These are phyloP conservation scores for Russula vinacea DNA, from an alignment of 768 basidiomycete species.

Conservation along the genomic window DNA sequence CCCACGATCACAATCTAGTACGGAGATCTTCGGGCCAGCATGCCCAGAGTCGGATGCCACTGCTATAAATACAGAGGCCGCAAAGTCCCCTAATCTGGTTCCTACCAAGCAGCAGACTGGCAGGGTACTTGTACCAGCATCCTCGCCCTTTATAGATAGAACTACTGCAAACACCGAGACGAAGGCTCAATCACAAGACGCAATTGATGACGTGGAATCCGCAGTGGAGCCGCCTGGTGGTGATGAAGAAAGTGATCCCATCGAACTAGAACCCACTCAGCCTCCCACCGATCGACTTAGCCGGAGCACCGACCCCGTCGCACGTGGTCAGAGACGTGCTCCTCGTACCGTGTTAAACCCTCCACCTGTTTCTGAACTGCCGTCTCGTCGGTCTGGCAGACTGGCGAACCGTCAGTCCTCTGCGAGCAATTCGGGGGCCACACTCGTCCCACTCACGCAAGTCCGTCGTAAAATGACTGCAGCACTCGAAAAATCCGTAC, in stretches of 20 bases:
- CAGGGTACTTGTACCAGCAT: conserved; percentile 22
- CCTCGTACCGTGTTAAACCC: not conserved
- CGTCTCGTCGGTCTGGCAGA: conserved; percentile 22
- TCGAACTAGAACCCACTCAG: conserved; percentile 21
- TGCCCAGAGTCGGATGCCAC: conserved; percentile 16
- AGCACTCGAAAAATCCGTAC: not conserved
- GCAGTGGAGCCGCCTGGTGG: conserved; percentile 3
- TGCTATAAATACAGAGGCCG: conserved; percentile 16
- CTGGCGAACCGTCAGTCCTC: conserved; percentile 16
- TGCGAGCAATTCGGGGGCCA: not conserved
- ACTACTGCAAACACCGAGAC: not conserved
- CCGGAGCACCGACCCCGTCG: not conserved
- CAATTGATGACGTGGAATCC: conserved; percentile 25
- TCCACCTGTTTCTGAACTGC: conserved; percentile 1
- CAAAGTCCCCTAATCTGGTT: not conserved
- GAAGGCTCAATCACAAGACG: conserved; percentile 9
- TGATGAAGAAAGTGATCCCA: conserved; percentile 25
- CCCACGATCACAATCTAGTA: conserved; percentile 1
- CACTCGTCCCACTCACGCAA: conserved; percentile 4
- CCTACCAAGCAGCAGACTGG: not conserved
- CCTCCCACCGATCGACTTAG: not conserved
- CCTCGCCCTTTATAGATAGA: conserved; percentile 15
- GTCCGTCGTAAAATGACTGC: not conserved
- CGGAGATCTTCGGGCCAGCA: not conserved
- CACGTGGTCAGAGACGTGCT: not conserved